Base-by-base conservation (phyloP, 176 grass and related monocot species). In the Phyllostachys edulis region DNA sequence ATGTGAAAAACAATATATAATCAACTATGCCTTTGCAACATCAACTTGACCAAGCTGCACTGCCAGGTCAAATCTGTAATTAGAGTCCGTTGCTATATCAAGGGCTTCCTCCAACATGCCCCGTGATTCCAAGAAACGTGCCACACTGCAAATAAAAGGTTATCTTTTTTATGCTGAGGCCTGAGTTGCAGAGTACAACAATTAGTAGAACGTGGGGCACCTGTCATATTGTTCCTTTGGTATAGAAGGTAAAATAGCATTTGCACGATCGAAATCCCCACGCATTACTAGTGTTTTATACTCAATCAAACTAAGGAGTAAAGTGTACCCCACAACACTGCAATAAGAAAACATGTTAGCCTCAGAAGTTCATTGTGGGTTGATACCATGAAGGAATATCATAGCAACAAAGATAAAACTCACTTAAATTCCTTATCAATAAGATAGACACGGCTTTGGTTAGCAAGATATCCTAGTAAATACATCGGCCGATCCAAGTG, bases 281-380 rank as follows among this genome's bases (percentile, higher is more conserved):
- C 96, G 96, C 89, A 95, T 92, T 36, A 98, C 96, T 47, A 98
- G 93, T 74, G 96, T 98, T 79, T 98, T 98, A 77, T 98, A 98
- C 62, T 98, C 96, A 14, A 98, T 96, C 89, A 98, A 94, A 78
- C 89, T 96, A 44, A 98, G 93, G 40, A 98, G 96, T 76, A 98
- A 87, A 57, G 96, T 98, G 75, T 98, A 98, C 14, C 96, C 96
- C 50, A 98, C 94, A 89, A 98, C 96, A 90, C 96, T 98, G 81
- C 67, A 94, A 90, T 20, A 42, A 85, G 50, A 67, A 89, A 60
- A 70, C 69, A 50, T 71, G 52, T 90, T 86, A 91, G 56, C 42
- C 26, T 82, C 40, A 85, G 45, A 79, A 88, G 70, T 68, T 78
- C 40, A 61, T 46, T 78, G 34, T 72, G 20, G 41, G 75, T 44